These are phyloP conservation scores for Tylopilus sp. DNA, from an alignment of 1,284 basidiomycete species.

Conservation along the genomic window DNA sequence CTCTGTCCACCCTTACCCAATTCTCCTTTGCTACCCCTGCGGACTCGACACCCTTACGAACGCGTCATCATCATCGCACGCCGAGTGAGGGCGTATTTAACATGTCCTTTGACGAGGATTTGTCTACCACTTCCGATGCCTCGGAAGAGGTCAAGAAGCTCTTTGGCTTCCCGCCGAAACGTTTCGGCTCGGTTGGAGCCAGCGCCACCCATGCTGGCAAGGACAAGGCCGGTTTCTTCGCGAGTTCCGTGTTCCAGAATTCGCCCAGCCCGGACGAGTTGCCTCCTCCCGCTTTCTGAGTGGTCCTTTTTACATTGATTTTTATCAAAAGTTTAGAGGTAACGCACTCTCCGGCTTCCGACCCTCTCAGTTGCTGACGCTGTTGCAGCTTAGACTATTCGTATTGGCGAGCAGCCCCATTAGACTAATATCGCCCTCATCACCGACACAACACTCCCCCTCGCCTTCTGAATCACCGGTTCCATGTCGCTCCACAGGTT, in stretches of 20 bases:
- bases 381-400: conserved; percentile 27
- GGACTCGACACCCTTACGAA: conserved; percentile 33
- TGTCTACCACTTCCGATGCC: conserved; percentile 40
- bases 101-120: conserved; percentile 67
- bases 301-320: conserved; percentile 26
- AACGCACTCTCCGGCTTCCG: background rate
- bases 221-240: conserved; percentile 52
- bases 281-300: conserved; percentile 60
- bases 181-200: conserved; percentile 30
- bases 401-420: conserved; percentile 29
- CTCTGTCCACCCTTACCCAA: conserved; percentile 37
- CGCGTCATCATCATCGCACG: conserved; percentile 43
- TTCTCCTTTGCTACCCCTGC: conserved; percentile 39
- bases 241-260: conserved; percentile 76
- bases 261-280: conserved; percentile 75
- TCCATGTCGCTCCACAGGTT: no score
- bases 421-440: conserved; percentile 36
- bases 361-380: background rate
- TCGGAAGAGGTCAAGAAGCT: conserved; percentile 41
- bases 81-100: conserved; percentile 66
- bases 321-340: conserved; percentile 42
- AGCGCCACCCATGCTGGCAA: conserved; percentile 26
- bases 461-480: no score
- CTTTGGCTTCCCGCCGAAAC: conserved; percentile 32
- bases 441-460: conserved; percentile 26